These are phyloP conservation scores for Venturia asperata DNA, from an alignment of 2,329 filamentous ascomycete genomes.

Conservation along the genomic window DNA sequence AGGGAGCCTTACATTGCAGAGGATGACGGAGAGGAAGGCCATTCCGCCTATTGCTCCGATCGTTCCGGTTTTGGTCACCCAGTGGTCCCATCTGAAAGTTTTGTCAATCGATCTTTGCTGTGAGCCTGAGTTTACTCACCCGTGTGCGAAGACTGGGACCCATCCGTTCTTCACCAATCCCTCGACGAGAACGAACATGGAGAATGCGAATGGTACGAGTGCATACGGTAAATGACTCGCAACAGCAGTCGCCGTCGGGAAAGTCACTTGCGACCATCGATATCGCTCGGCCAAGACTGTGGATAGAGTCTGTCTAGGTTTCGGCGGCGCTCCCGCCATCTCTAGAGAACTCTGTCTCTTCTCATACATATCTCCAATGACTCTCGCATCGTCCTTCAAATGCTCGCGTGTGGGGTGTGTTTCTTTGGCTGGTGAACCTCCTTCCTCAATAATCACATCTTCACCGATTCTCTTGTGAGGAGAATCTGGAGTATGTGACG, in stretches of 20 bases:
- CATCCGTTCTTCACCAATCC: slow-evolving; percentile 66
- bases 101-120: neutral
- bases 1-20: slow-evolving; percentile 58
- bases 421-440: neutral
- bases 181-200: slow-evolving; percentile 70
- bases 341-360: slow-evolving; percentile 7
- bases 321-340: neutral
- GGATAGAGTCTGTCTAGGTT: slow-evolving; percentile 11
- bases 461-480: slow-evolving; percentile 7
- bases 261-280: slow-evolving; percentile 60
- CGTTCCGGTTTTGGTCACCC: slow-evolving; percentile 62
- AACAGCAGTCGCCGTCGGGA: slow-evolving; percentile 61
- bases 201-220: slow-evolving; percentile 63
- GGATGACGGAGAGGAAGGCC: slow-evolving; percentile 62
- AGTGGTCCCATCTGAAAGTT: slow-evolving; percentile 54
- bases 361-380: slow-evolving; percentile 20
- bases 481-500: neutral
- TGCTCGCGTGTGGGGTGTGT: neutral
- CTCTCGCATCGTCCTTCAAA: slow-evolving; percentile 21
- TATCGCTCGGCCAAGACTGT: neutral
- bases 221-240: slow-evolving; percentile 59
- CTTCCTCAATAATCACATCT: neutral
- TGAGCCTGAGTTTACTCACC: slow-evolving; percentile 26
- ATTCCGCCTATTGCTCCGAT: slow-evolving; percentile 64
- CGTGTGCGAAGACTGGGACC: slow-evolving; percentile 65